Base-by-base conservation (phyloP, 163 green algal genomes). In the Dunaliella salina region DNA sequence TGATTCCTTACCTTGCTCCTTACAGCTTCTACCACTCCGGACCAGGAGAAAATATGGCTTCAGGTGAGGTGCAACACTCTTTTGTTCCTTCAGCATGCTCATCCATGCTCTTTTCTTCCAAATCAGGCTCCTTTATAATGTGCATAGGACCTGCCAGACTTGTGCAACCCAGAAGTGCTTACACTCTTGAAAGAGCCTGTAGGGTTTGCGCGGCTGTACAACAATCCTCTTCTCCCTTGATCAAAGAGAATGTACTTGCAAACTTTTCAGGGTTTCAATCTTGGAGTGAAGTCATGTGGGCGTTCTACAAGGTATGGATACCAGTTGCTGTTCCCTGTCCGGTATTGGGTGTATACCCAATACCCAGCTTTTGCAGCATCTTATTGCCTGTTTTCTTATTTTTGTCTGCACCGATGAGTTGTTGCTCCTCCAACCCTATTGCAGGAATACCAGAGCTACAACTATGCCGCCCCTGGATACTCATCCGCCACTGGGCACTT, bases 401-500 rank as follows among this genome's bases (percentile, higher is more conserved):
- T n/a, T n/a, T 50, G 40, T 8, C 8, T 50, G 40, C 40, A 50
- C 40, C 8, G 3, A 50, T 8, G 8, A 50, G 40, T 3, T 50
- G 4, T 50, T 50, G 40, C 40, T 50, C 40, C 40, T 50, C 4
- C 40, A 50, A 50, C 40, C 3, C 40, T 50, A 50, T 50, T 75
- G 24, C 63, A 82, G 79, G 79, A 82, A 33, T 82, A 82, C 33
- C 26, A 82, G 79, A 35, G 35, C 32, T 82, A 82, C 79, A 82
- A 26, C 79, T 82, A 82, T 45, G 30, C 79, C 15, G 8, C 13
- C 1, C 79, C 79, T 45, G 79, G 79, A 11, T 82, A 82, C 79
- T 46, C 79, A 57, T 11, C 79, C 25, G 79, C 79, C 79, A 82
- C 79, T 33, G 79, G 79, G 17, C 79, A 82, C 33, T 82, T 82